phyloP scores from a whole-genome alignment of 345 rosid species.

The Crucihimalaya himalaica region DNA sequence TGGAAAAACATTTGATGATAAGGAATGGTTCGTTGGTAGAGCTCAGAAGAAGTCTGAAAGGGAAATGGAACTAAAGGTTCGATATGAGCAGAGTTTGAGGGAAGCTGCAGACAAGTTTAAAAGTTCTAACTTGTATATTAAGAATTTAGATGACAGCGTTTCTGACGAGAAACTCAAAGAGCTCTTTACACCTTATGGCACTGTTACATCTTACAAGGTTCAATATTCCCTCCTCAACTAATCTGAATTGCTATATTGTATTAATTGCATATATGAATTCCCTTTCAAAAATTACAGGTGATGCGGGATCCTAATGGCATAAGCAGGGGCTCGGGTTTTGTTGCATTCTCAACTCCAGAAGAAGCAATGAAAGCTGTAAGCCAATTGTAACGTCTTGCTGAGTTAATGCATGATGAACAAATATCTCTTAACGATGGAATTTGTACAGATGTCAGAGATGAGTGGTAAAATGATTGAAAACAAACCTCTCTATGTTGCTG shows the following conservation, averaged over 20 bases:
- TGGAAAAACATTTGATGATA: slow-evolving; percentile 73
- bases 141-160: slow-evolving; percentile 80
- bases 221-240: neutral
- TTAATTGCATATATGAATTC: neutral
- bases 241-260: neutral
- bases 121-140: slow-evolving; percentile 82
- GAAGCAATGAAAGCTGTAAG: slow-evolving; percentile 92
- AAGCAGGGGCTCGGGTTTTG: slow-evolving; percentile 82
- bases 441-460: slow-evolving; percentile 38
- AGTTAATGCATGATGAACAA: neutral
- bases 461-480: slow-evolving; percentile 42
- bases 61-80: slow-evolving; percentile 64
- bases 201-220: slow-evolving; percentile 92
- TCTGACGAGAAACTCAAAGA: slow-evolving; percentile 89
- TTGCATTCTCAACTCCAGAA: slow-evolving; percentile 77
- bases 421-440: neutral
- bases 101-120: slow-evolving; percentile 86
- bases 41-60: slow-evolving; percentile 91
- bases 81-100: slow-evolving; percentile 77
- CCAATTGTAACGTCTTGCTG: neutral
- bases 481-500: slow-evolving; percentile 45
- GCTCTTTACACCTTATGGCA: slow-evolving; percentile 73
- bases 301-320: slow-evolving; percentile 81
- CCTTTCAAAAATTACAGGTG: slow-evolving; percentile 49
- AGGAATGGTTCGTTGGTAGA: slow-evolving; percentile 93